Percentiles rank a stretch among this genome's conserved stretches.
These are phyloP conservation scores for Ganoderma resinaceum DNA, from an alignment of 1,284 basidiomycete genomes.

Conservation along the genomic window DNA sequence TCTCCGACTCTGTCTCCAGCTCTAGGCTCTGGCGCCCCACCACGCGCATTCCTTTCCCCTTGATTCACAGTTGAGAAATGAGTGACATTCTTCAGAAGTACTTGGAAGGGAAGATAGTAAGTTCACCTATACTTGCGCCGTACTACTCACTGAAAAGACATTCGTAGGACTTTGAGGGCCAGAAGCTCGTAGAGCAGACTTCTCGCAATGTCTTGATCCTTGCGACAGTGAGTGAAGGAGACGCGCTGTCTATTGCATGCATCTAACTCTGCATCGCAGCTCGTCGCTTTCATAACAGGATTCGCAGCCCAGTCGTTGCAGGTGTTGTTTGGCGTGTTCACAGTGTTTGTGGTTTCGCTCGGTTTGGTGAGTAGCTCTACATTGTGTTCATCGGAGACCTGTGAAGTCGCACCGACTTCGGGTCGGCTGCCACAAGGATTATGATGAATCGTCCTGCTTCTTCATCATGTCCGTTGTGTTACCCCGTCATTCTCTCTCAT, in stretches of 20 bases:
- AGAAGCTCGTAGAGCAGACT: slow-evolving; percentile 64
- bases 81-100: slow-evolving; percentile 43
- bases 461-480: no score
- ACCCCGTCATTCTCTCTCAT: background rate
- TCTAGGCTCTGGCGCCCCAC: no score
- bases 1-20: no score
- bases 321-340: slow-evolving; percentile 65
- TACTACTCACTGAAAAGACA: background rate
- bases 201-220: slow-evolving; percentile 48
- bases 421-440: background rate
- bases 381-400: background rate
- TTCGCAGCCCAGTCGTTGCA: slow-evolving; percentile 65
- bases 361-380: slow-evolving; percentile 53
- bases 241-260: background rate
- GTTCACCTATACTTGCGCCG: slow-evolving; percentile 4
- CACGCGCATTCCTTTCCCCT: background rate
- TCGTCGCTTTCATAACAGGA: slow-evolving; percentile 69
- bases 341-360: slow-evolving; percentile 50
- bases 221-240: slow-evolving; percentile 39
- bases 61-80: slow-evolving; percentile 14
- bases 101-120: slow-evolving; percentile 54
- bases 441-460: background rate
- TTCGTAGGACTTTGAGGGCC: slow-evolving; percentile 78
- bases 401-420: background rate
- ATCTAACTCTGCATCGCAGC: slow-evolving; percentile 42